Base-by-base conservation (phyloP, 2,329 filamentous ascomycete genomes). In the Colletotrichum orchidophilum region DNA sequence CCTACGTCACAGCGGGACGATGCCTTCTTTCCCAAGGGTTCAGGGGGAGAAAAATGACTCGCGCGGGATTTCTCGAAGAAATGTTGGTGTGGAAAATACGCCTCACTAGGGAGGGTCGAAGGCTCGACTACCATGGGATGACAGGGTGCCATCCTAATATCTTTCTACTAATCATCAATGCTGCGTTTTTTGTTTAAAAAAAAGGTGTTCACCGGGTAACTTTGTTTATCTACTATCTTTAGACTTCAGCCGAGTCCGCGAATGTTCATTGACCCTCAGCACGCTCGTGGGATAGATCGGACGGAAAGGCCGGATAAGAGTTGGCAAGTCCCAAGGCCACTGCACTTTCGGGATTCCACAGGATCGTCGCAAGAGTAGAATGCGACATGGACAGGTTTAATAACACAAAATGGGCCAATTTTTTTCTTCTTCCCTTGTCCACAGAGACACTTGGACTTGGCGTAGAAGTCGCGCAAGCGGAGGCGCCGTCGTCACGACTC, bases 1-100 rank as follows among this genome's bases (percentile, higher is more conserved):
- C 33, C n/a, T 63, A 71, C 69, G 69, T 71, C 69, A 71, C 58
- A 62, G 58, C 52, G 69, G 69, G 64, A 57, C 64, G 58, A 68
- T 46, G n/a, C 21, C 39, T 46, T 11, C n/a, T n/a, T 35, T 8
- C 15, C 39, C 64, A 58, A 63, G 64, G 64, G 61, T 54, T 54
- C 58, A 68, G 46, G 64, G 64, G 68, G n/a, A 46, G 39, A 9
- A 21, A 49, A 54, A 63, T 71, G 64, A 71, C 69, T 71, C 69
- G 53, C 35, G 12, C 33, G 54, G 69, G 31, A 53, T 2, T 24
- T 67, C 35, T 46, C 35, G 27, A n/a, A 24, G 24, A 49, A 27
- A n/a, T 13, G 29, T 35, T 35, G 13, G 35, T n/a, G 18, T n/a
- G n/a, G 12, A n/a, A 6, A 35, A 26, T 26, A 52, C 12, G 9